These are phyloP conservation scores for Aspergillus funiculosus DNA, from an alignment of 495 filamentous ascomycete species.

Conservation along the genomic window DNA sequence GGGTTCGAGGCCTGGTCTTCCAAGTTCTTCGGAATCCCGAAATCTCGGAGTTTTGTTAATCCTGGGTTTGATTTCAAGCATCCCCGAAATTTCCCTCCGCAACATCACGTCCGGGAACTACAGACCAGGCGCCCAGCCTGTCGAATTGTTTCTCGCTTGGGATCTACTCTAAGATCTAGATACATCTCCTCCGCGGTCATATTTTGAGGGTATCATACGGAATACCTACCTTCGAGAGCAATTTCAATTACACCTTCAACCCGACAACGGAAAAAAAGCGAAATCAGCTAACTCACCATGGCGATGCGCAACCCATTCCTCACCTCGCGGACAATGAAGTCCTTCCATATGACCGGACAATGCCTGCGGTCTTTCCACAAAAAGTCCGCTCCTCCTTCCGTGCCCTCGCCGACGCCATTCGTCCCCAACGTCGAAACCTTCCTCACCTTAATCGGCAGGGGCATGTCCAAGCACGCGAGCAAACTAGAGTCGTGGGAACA, in stretches of 20 bases:
- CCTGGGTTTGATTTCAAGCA: conserved; percentile 11
- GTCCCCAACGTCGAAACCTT: conserved; percentile 88
- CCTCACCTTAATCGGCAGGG: conserved; percentile 85
- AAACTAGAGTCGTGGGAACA: conserved; percentile 85
- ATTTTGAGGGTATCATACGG: too few species aligned
- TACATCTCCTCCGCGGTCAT: too few species aligned
- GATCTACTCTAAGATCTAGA: too few species aligned
- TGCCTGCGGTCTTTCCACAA: conserved; percentile 34
- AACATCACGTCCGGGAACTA: conserved; percentile 2
- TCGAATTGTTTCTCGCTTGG: background rate
- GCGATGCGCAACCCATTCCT: conserved; percentile 33
- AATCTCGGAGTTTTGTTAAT: conserved; percentile 41
- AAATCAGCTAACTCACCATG: conserved; percentile 20
- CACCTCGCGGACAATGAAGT: conserved; percentile 25
- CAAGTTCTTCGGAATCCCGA: background rate
- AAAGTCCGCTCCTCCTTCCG: conserved; percentile 18
- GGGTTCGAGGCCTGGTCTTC: background rate
- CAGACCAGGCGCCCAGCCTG: too few species aligned
- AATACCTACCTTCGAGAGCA: too few species aligned
- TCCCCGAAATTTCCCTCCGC: conserved; percentile 34
- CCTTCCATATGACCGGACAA: conserved; percentile 25
- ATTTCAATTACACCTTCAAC: background rate
- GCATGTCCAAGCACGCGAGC: conserved; percentile 66
- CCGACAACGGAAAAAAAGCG: background rate
- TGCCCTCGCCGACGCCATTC: conserved; percentile 73